Percentiles rank a stretch among this genome's conserved stretches.
Conservation (phyloP, 257 asterid genomes). For the Ballota nigra region DNA sequence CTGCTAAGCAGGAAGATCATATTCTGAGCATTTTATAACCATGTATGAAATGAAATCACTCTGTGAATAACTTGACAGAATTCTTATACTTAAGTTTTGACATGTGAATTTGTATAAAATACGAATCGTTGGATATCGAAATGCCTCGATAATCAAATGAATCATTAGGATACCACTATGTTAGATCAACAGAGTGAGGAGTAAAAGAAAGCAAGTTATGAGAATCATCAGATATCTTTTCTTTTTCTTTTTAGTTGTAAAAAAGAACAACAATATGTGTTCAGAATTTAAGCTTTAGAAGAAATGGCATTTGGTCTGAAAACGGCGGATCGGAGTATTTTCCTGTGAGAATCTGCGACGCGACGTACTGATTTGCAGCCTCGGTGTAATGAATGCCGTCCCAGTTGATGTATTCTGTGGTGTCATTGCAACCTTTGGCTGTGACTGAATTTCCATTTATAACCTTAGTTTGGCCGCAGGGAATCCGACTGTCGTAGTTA, state of each 20-base stretch:
- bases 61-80: no score
- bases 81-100: no score
- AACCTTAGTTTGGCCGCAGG: constrained; percentile 81
- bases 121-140: not conserved
- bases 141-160: constrained; percentile 14
- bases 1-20: no score
- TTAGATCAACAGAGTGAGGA: not conserved
- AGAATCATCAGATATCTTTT: not conserved
- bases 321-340: constrained; percentile 84
- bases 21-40: no score
- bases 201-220: not conserved
- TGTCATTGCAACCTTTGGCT: constrained; percentile 77
- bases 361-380: constrained; percentile 80
- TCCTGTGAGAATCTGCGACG: constrained; percentile 79
- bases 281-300: constrained; percentile 66
- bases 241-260: not conserved
- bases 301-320: constrained; percentile 76
- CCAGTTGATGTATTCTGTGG: constrained; percentile 78
- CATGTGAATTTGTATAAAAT: not conserved
- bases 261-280: constrained; percentile 13
- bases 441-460: constrained; percentile 71
- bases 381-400: constrained; percentile 96
- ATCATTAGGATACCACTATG: not conserved
- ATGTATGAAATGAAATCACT: no score
- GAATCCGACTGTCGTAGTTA: constrained; percentile 71